Percentiles rank a stretch among this genome's conserved stretches.
These are phyloP conservation scores for Solanum chacoense DNA, from an alignment of 305 asterid species.

Conservation along the genomic window DNA sequence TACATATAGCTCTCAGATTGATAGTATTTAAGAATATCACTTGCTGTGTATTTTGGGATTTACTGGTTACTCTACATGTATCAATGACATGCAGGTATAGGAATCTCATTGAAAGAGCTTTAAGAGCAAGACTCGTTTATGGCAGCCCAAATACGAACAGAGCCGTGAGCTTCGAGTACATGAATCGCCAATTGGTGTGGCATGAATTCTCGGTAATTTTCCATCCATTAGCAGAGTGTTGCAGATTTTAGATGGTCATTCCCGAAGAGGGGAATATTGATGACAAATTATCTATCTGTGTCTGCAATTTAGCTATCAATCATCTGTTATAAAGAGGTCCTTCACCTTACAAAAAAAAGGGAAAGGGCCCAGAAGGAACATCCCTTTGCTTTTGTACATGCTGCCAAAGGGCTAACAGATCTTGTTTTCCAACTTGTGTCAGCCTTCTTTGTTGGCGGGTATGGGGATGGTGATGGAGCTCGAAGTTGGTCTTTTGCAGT, in stretches of 20 bases:
- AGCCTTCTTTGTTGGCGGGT: neutral
- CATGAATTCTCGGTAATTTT: constrained; percentile 77
- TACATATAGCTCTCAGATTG: neutral
- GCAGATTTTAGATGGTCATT: neutral
- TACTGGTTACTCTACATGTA: neutral
- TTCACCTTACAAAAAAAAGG: neutral
- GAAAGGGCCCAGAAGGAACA: neutral
- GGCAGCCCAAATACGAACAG: constrained; percentile 82
- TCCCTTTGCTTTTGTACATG: neutral
- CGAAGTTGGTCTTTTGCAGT: neutral
- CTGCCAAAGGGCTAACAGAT: neutral
- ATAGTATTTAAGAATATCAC: neutral
- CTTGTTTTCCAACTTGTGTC: neutral
- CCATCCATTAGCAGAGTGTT: neutral
- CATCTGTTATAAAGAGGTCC: neutral
- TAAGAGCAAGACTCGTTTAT: constrained; percentile 83
- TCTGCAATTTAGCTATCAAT: neutral
- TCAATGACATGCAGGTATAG: constrained; percentile 47
- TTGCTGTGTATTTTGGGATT: neutral
- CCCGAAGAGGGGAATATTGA: neutral
- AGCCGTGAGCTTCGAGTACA: constrained; percentile 88
- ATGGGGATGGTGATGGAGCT: neutral
- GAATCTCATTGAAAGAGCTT: constrained; percentile 69
- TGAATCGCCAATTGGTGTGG: constrained; percentile 93
- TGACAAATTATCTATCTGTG: neutral